phyloP scores from a whole-genome alignment of 148 eudicot species.

The Pharnaceum exiguum region DNA sequence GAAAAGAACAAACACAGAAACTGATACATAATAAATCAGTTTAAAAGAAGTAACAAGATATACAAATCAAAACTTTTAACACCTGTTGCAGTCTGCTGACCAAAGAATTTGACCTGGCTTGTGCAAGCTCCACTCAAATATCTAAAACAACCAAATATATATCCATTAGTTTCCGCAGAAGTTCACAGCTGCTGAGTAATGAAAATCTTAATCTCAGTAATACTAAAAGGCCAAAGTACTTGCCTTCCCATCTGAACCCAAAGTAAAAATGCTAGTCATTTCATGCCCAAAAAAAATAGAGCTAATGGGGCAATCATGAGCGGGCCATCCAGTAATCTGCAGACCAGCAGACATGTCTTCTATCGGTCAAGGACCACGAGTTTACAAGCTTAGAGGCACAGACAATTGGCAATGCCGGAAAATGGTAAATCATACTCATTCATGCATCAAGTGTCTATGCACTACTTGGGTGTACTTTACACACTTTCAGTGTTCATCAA shows the following conservation, averaged over 20 bases:
- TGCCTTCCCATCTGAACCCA: slow-evolving; percentile 91
- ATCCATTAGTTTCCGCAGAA: slow-evolving; percentile 15
- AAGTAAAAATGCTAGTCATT: slow-evolving; percentile 88
- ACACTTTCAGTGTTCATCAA: too few relatives aligned
- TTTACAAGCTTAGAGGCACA: slow-evolving; percentile 1
- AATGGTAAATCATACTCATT: background rate
- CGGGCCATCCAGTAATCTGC: slow-evolving; percentile 99
- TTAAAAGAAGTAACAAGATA: too few relatives aligned
- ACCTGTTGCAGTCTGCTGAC: slow-evolving; percentile 96
- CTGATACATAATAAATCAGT: too few relatives aligned
- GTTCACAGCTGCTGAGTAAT: background rate
- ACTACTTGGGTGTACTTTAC: too few relatives aligned
- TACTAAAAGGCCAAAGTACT: slow-evolving; percentile 23
- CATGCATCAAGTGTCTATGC: background rate
- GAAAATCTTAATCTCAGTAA: background rate
- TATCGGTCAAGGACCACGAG: slow-evolving; percentile 21
- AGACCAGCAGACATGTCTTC: slow-evolving; percentile 88
- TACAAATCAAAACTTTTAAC: too few relatives aligned
- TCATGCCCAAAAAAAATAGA: slow-evolving; percentile 90
- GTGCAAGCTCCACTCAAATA: slow-evolving; percentile 95
- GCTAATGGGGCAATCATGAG: slow-evolving; percentile 87
- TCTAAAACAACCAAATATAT: slow-evolving; percentile 36
- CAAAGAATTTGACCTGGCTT: slow-evolving; percentile 87
- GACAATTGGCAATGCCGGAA: background rate
- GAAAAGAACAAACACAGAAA: too few relatives aligned